Base-by-base conservation (phyloP, 148 eudicot species). In the Pharnaceum exiguum region DNA sequence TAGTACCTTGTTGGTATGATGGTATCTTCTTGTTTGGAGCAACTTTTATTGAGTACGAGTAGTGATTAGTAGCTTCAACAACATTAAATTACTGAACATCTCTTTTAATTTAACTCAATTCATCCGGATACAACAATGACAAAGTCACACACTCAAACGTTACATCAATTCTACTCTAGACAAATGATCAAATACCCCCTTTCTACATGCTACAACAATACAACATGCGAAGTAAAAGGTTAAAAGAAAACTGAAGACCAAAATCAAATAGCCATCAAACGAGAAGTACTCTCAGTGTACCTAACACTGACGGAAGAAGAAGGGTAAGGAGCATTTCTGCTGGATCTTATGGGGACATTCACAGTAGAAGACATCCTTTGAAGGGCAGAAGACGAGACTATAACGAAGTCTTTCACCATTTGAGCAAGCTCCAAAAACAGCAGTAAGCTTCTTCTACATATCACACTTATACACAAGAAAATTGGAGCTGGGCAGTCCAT, bases 381-480 rank as follows among this genome's bases (percentile, higher is more conserved):
- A 24, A 68, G 46, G 3, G 66, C 52, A 28, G 66, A 30, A 2
- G 72, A 60, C 1, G 60, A 0, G 18, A 60, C 37, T n/a, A 66
- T 44, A 15, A 28, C 35, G 4, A 68, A 30, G 43, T 68, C 66
- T 21, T 30, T 28, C 2, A 68, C 28, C 1, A 53, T 21, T 27
- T 68, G 55, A 25, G 40, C 40, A 19, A 68, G 15, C 31, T 68
- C 66, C 31, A 27, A 46, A 18, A 35, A 68, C 16, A 68, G 40
- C 16, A 53, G 5, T n/a, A 60, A 46, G n/a, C 60, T 68, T 46
- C 66, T 60, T 53, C 72, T 54, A 46, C 72, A 60, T 4, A 68
- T 28, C 29, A 68, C 60, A 35, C n/a, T n/a, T n/a, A n/a, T n/a
- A n/a, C 72, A 47, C 36, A 60, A 27, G 6, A 68, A 5, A 2